Base-by-base conservation (phyloP, 306 rosid genomes). In the Lagenaria siceraria region DNA sequence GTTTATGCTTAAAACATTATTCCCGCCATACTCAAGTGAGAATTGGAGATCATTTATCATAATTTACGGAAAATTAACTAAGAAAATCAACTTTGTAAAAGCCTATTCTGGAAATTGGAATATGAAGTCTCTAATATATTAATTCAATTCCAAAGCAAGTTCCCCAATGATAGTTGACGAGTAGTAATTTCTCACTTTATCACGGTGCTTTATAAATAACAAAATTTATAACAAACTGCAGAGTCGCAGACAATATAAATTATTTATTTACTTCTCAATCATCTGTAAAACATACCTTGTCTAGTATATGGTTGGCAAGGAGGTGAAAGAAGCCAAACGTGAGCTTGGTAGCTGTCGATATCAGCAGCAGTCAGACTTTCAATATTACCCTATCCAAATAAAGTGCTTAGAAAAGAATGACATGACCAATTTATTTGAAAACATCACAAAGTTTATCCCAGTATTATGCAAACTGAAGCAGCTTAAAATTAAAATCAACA, bases 221-320 rank as follows among this genome's bases (percentile, higher is more conserved):
- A 4, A 46, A 46, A 18, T 46, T 46, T 46, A 46, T 5, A 46
- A 22, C 38, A 38, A 71, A 29, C 35, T 25, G 55, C 3, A n/a
- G n/a, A n/a, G n/a, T n/a, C n/a, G n/a, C n/a, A 15, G 21, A 15
- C 8, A 4, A 70, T 71, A 29, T 29, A 24, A 9, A 49, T 29
- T 25, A 72, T 46, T 17, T 48, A 46, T 49, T 48, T 27, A 72
- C 58, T 12, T 43, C 15, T 72, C 42, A 70, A 52, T 55, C 8
- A 1, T 49, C 24, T 3, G 2, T 1, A 7, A 64, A 78, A n/a
- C 63, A 38, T 52, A 88, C 99, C 97, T 87, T 95, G 99, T 84
- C 99, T 84, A 10, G 99, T 92, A 84, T 95, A 92, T 27, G 99
- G 99, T 84, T 95, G 99, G 85, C 99, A 95, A 48, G 99, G 99